A percentile compares a stretch with the other conserved stretches of the same genome.
These are phyloP conservation scores for Penicillium riverlandense DNA, from an alignment of 495 filamentous ascomycete genomes.

Conservation along the genomic window DNA sequence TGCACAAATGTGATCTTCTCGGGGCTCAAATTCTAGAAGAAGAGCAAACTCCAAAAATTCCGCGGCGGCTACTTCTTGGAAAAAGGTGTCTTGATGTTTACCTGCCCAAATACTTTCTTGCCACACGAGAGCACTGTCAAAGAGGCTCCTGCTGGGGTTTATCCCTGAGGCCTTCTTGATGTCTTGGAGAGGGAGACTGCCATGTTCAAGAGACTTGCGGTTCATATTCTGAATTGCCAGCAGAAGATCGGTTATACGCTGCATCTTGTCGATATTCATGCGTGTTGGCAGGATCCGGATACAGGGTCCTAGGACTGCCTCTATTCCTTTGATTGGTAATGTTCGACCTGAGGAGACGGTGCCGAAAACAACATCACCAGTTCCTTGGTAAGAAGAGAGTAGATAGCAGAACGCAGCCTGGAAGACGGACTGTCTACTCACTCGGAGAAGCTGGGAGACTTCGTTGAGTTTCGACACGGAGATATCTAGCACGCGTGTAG, in stretches of 20 bases:
- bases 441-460: constrained; percentile 17
- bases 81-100: constrained; percentile 12
- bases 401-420: constrained; percentile 62
- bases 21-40: constrained; percentile 63
- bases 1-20: constrained; percentile 24
- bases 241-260: constrained; percentile 50
- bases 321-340: constrained; percentile 55
- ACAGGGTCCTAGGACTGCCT: constrained; percentile 66
- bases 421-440: constrained; percentile 51
- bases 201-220: constrained; percentile 51
- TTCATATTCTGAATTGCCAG: constrained; percentile 52
- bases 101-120: constrained; percentile 56
- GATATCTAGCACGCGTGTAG: constrained; percentile 23
- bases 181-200: constrained; percentile 51
- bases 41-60: constrained; percentile 70
- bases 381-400: constrained; percentile 51
- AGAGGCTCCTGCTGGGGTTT: constrained; percentile 42
- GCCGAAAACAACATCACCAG: constrained; percentile 60
- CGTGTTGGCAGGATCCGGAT: constrained; percentile 63
- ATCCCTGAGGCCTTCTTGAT: constrained; percentile 54
- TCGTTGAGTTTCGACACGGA: constrained; percentile 20
- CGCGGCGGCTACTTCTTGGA: constrained; percentile 44
- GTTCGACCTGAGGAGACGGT: constrained; percentile 70
- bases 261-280: constrained; percentile 36
- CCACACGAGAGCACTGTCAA: constrained; percentile 70